Conservation (phyloP, 768 basidiomycete genomes). For the Cubamyces sp. region DNA sequence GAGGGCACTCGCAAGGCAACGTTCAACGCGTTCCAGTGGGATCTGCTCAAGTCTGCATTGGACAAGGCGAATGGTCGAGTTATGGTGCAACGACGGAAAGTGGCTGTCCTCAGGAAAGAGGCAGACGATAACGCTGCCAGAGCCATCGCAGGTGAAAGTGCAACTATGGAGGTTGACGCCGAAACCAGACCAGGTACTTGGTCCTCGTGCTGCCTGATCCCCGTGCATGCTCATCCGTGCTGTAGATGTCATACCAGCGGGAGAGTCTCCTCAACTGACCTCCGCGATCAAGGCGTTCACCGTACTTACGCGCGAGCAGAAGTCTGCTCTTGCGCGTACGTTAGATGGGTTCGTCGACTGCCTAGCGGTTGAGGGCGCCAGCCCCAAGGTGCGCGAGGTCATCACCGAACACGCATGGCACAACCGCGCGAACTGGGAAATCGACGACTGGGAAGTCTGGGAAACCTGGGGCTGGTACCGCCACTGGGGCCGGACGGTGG, state of each 20-base stretch:
- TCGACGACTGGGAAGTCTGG: constrained; percentile 82
- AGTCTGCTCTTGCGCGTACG: constrained; percentile 68
- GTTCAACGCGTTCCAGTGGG: constrained; percentile 79
- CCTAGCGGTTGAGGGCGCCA: constrained; percentile 54
- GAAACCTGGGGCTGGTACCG: constrained; percentile 92
- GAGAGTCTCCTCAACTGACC: constrained; percentile 69
- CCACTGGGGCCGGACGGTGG: constrained; percentile 81
- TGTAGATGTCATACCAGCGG: constrained; percentile 49
- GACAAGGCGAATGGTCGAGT: constrained; percentile 93
- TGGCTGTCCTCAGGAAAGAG: constrained; percentile 78
- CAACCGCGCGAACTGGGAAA: constrained; percentile 67
- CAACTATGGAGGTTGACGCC: constrained; percentile 68
- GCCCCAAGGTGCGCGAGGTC: constrained; percentile 55
- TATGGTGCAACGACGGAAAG: constrained; percentile 72
- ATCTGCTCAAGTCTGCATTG: constrained; percentile 76
- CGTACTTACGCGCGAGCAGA: constrained; percentile 77
- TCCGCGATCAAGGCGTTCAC: constrained; percentile 76
- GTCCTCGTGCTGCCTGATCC: background rate
- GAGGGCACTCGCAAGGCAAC: constrained; percentile 37
- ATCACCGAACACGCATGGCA: constrained; percentile 73
- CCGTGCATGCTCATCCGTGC: constrained; percentile 3
- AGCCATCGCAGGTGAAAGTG: constrained; percentile 63
- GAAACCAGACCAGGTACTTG: constrained; percentile 66
- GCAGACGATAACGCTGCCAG: constrained; percentile 85
- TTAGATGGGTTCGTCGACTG: constrained; percentile 76